Evolutionary conservation across 345 rosid species (phyloP).

Genomic region (Anacardium occidentale): DNA sequence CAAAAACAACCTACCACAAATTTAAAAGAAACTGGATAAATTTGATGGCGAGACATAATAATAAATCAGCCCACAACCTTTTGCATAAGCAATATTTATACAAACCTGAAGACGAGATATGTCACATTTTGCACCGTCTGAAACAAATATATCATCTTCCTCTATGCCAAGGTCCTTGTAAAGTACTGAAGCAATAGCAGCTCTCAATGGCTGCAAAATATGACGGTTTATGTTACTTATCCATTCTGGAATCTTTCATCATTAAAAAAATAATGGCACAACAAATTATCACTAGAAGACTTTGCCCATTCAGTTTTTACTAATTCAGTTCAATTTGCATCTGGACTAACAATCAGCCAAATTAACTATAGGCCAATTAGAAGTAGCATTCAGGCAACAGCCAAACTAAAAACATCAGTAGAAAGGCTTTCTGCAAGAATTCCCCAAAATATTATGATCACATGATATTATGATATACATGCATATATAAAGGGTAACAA

Average conservation of each 20-base stretch:
- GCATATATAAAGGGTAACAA: neutral
- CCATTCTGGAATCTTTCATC: constrained; percentile 1
- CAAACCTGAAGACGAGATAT: constrained; percentile 95
- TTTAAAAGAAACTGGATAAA: constrained; percentile 12
- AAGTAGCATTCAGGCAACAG: neutral
- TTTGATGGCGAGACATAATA: constrained; percentile 1
- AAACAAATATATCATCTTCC: constrained; percentile 86
- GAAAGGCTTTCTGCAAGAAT: neutral
- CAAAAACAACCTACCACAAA: constrained; percentile 69
- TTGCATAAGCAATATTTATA: neutral
- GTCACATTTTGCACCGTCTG: constrained; percentile 98
- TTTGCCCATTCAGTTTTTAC: neutral
- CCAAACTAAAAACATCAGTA: neutral
- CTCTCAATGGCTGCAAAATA: constrained; percentile 67
- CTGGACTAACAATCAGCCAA: neutral
- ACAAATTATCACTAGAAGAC: neutral
- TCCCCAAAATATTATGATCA: neutral
- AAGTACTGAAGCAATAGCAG: constrained; percentile 72
- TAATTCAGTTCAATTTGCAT: constrained; percentile 2
- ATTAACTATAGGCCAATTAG: neutral
- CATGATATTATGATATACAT: neutral
- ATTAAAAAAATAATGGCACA: constrained; percentile 5
- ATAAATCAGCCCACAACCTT: neutral
- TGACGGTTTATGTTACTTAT: constrained; percentile 11
- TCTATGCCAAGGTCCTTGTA: constrained; percentile 76